These are phyloP conservation scores for Trichodelitschia bisporula DNA, from an alignment of 495 filamentous ascomycete genomes.

Conservation along the genomic window DNA sequence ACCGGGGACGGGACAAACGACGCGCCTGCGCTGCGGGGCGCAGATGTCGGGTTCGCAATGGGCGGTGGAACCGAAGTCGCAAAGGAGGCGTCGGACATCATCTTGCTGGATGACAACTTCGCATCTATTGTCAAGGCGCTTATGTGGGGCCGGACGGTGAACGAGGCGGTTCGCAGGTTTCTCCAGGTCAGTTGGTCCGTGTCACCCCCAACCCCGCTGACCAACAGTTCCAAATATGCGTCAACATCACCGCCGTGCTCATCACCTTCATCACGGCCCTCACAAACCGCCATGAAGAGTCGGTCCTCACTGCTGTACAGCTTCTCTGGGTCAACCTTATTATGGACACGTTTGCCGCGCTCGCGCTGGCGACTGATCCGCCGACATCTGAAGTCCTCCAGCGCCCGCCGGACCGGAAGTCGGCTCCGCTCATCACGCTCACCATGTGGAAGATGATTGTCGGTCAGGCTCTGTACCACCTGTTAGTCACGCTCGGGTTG, in stretches of 20 bases:
- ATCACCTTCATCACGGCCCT: conserved; percentile 69
- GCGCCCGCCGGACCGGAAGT: conserved; percentile 63
- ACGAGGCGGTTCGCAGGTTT: conserved; percentile 77
- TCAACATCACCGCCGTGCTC: conserved; percentile 70
- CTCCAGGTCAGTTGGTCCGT: conserved; percentile 13
- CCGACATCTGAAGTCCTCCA: conserved; percentile 56
- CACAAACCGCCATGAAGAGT: conserved; percentile 33
- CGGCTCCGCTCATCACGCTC: conserved; percentile 47
- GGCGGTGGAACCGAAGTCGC: conserved; percentile 81
- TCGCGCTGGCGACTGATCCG: conserved; percentile 68
- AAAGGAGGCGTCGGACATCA: conserved; percentile 79
- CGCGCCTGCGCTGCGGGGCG: conserved; percentile 61
- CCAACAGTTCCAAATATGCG: conserved; percentile 65
- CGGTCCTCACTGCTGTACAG: conserved; percentile 67
- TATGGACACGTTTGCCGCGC: conserved; percentile 78
- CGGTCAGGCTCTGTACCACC: conserved; percentile 63
- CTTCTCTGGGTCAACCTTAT: conserved; percentile 83
- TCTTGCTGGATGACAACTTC: conserved; percentile 84
- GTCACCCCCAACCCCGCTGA: not conserved
- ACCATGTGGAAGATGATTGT: conserved; percentile 97
- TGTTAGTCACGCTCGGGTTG: conserved; percentile 50
- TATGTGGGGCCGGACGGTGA: conserved; percentile 76
- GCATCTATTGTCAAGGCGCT: conserved; percentile 68
- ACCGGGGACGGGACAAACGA: conserved; percentile 85
- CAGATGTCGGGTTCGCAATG: conserved; percentile 86